Evolutionary conservation across 192 early-diverging fungal species (phyloP), one percentile per base, ranked within the genome.

Genomic region (Coemansia javaensis): DNA sequence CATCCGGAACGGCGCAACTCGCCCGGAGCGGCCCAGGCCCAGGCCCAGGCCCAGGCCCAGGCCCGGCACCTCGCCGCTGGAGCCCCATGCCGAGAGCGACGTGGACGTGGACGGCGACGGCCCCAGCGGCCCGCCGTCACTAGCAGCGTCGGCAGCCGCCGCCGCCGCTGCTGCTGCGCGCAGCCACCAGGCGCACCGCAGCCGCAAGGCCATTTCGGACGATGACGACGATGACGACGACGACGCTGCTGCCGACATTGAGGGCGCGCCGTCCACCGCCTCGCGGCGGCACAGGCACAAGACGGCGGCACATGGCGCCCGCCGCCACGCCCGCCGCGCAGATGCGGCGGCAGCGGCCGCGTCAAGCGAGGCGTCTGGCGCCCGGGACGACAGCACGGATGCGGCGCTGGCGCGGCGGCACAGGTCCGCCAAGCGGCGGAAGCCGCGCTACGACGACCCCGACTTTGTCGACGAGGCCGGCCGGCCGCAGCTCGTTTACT

Each of bases 401-500:
- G 20, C 37, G 2, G 31, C 36, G 17, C 48, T 39, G 30, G 12
- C 39, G 2, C 51, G 47, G 15, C 60, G 47, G 22, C 52, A 60
- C 27, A 50, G 32, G 18, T 16, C 42, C 10, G 49, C 27, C 9
- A 60, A 57, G 34, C 66, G 66, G 40, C 53, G 66, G 47, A 62
- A 41, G 36, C 34, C 49, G 11, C 50, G 50, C 28, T 62, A 62
- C 31, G 59, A 62, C 11, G 53, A 57, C 2, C 66, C 66, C 3
- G 59, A 69, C 34, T 58, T 38, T 44, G 37, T 34, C 24, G 66
- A 69, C 35, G 45, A 44, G 30, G 41, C 18, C 11, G 61, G 60
- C 0, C 53, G 50, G n/a, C 66, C 68, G 15, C 70, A 66, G 50
- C 59, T 74, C 6, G 63, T 66, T 1, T 66, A 66, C 33, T 66